phyloP scores from a whole-genome alignment of 148 eudicot species.

The Fagopyrum esculentum region DNA sequence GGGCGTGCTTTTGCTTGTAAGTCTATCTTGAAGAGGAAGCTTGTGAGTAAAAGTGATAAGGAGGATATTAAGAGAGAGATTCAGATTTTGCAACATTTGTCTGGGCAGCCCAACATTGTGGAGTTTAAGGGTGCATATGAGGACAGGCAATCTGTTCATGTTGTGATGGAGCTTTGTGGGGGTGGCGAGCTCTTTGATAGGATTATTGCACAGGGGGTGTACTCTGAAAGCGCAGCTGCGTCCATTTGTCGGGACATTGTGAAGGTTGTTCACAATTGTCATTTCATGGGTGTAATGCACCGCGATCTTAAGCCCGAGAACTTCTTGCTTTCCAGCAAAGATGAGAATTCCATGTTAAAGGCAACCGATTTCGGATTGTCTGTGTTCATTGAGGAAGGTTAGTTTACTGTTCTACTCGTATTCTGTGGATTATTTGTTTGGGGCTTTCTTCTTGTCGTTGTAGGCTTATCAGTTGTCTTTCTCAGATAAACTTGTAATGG shows the following conservation, averaged over 20 bases:
- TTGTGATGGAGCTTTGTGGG: conserved; percentile 86
- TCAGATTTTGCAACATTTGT: conserved; percentile 83
- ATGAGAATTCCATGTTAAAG: conserved; percentile 56
- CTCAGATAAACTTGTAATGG: neutral
- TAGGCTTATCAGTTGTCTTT: neutral
- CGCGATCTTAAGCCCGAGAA: conserved; percentile 97
- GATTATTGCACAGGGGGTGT: conserved; percentile 79
- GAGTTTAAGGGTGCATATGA: conserved; percentile 87
- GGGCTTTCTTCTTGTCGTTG: neutral
- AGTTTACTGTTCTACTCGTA: neutral
- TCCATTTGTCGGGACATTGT: conserved; percentile 62
- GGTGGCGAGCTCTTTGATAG: conserved; percentile 92
- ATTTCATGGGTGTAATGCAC: conserved; percentile 94
- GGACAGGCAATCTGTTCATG: conserved; percentile 77
- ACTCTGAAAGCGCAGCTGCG: conserved; percentile 69
- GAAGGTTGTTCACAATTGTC: conserved; percentile 74
- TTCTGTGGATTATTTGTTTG: neutral
- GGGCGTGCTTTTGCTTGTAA: conserved; percentile 68
- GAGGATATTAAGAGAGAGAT: conserved; percentile 85
- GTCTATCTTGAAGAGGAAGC: conserved; percentile 79
- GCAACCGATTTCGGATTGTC: conserved; percentile 93
- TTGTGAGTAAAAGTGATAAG: conserved; percentile 49
- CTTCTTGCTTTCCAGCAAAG: conserved; percentile 68
- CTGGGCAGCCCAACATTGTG: conserved; percentile 85
- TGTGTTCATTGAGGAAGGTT: conserved; percentile 85